Conservation (phyloP, 169 alveolate genomes). For the Cryptosporidium baileyi region DNA sequence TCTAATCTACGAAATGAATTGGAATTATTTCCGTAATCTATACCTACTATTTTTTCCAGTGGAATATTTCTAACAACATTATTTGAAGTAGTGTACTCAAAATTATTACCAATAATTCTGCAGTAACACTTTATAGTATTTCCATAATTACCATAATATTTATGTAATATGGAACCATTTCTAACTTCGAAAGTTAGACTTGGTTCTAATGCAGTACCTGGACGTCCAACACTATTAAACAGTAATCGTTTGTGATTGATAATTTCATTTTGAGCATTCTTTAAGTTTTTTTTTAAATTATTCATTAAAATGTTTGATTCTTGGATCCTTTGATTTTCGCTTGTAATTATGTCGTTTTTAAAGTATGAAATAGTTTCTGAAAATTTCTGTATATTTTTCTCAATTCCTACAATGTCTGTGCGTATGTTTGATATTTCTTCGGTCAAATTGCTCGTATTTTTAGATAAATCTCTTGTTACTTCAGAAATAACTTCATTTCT, state of each 20-base stretch:
- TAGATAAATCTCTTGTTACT: constrained; percentile 34
- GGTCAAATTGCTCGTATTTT: constrained; percentile 17
- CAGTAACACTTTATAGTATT: constrained; percentile 35
- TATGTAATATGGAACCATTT: constrained; percentile 56
- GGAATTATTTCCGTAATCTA: constrained; percentile 53
- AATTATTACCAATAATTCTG: constrained; percentile 14
- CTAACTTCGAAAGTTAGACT: constrained; percentile 54
- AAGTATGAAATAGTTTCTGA: constrained; percentile 8
- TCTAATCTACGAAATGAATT: constrained; percentile 50
- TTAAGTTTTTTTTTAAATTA: constrained; percentile 5
- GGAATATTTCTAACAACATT: neutral
- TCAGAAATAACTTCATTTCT: constrained; percentile 54
- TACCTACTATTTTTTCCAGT: constrained; percentile 38
- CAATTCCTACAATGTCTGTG: constrained; percentile 39
- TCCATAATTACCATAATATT: constrained; percentile 33
- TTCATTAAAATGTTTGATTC: constrained; percentile 31
- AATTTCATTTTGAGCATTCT: constrained; percentile 21
- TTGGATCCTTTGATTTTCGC: constrained; percentile 44
- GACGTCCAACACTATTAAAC: constrained; percentile 56
- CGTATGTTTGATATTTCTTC: constrained; percentile 52
- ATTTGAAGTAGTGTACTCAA: constrained; percentile 61
- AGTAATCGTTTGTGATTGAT: neutral
- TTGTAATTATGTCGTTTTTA: constrained; percentile 35
- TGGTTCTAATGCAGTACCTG: constrained; percentile 52
- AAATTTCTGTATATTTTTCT: constrained; percentile 29